Evolutionary conservation across 1,284 basidiomycete species (phyloP), one percentile per base, ranked within the genome.

Genomic region (Cutaneotrichosporon cavernicola): DNA sequence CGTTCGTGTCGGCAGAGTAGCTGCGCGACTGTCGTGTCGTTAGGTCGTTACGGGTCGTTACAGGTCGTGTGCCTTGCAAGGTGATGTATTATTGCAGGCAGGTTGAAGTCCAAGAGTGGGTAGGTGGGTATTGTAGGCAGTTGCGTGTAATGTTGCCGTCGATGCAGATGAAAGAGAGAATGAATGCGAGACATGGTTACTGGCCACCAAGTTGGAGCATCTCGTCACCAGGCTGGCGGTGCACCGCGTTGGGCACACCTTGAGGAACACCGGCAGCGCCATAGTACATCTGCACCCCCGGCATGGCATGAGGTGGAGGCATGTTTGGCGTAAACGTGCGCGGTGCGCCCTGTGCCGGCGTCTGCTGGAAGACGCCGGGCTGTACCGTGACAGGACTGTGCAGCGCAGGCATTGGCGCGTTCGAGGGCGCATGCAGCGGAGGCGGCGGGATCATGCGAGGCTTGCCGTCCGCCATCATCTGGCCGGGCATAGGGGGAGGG

Each of bases 371-470:
- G 38, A 40, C 60, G 16, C 40, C 51, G 4, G 58, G 52, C 53
- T 56, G 53, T 6, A 62, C 53, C 2, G 60, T 38, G 30, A 56
- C 43, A 10, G 53, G 61, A 32, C 53, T 56, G 16, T 62, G 46
- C 46, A 60, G 58, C 21, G 58, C 58, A 5, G 58, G 58, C 58
- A 30, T 30, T 6, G 58, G 58, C 18, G 49, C 58, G 34, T 50
- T 46, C 8, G 32, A 22, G 11, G 58, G 50, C 22, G 50, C 34
- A 21, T 60, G 58, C 8, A 52, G 43, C 14, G 46, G 58, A 10
- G 58, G 47, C 31, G 47, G 58, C 43, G 58, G 58, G 11, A 52
- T 53, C 34, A 36, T 30, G 26, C 58, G 32, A 21, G 22, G 32
- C 11, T 51, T 38, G 43, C 49, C 58, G 21, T 38, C 58, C 5